These are phyloP conservation scores for Pseudonitzschia multiseries DNA, from an alignment of 108 stramenopile genomes.

Conservation along the genomic window DNA sequence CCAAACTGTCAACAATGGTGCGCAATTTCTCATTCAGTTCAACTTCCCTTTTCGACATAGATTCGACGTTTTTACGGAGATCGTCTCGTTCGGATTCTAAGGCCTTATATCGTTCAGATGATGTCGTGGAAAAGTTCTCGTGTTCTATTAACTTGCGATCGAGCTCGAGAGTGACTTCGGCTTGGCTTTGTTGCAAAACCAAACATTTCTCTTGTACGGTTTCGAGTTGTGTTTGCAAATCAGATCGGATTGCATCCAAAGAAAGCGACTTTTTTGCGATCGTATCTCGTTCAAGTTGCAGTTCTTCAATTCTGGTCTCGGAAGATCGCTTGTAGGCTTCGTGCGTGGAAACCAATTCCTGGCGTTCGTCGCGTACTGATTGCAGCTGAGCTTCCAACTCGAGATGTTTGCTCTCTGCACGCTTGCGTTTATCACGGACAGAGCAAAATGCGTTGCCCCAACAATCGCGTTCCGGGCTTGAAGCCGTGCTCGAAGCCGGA, in stretches of 20 bases:
- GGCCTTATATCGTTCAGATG: not conserved
- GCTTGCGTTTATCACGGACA: too few relatives aligned
- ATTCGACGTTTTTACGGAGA: not conserved
- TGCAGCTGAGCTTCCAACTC: not conserved
- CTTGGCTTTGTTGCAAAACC: not conserved
- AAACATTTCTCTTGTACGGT: not conserved
- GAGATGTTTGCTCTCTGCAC: not conserved
- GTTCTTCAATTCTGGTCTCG: not conserved
- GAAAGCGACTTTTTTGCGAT: not conserved
- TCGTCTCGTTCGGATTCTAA: slow-evolving; percentile 8
- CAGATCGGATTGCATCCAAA: not conserved
- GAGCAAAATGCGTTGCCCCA: too few relatives aligned
- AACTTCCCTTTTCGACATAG: not conserved
- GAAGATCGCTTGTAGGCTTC: not conserved
- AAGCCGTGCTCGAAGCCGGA: too few relatives aligned
- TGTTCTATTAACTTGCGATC: not conserved
- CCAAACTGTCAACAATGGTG: not conserved
- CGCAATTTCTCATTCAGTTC: not conserved
- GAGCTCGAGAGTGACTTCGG: not conserved
- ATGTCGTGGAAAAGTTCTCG: not conserved
- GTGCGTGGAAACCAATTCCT: not conserved
- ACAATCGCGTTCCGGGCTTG: too few relatives aligned
- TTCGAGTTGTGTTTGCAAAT: not conserved
- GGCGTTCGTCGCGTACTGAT: not conserved
- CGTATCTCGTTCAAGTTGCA: not conserved